Evolutionary conservation across 2,329 filamentous ascomycete genomes (phyloP), one percentile per base, ranked within the genome.

Genomic region (Ploettnerulaceae sp.): DNA sequence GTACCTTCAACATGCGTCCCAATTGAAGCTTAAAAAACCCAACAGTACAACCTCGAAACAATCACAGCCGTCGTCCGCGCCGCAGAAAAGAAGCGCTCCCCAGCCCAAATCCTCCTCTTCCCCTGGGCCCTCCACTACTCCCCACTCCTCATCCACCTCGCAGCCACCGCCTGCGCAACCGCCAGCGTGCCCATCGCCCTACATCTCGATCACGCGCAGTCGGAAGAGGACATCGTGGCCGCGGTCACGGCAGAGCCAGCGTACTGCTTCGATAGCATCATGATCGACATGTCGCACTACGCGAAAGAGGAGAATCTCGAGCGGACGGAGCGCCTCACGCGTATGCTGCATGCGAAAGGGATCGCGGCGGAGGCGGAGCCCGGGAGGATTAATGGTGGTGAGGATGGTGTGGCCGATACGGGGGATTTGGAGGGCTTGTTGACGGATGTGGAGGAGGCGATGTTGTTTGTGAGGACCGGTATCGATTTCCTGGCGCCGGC

Each of bases 231-330:
- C 33, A 80, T 84, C 51, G 71, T 72, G 4, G 67, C 66, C 0
- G 79, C 79, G 0, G 77, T 77, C 0, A n/a, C n/a, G n/a, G n/a
- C n/a, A n/a, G n/a, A n/a, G n/a, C n/a, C n/a, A n/a, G 70, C 75
- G 1, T 67, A 79, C 28, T 71, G 71, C 0, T 86, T 87, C 54
- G 84, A 87, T 62, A 76, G 71, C 43, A 86, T 88, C 61, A 87
- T 88, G 83, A 78, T 87, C 0, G 84, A 88, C 65, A 88, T 88
- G 82, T 79, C 73, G 48, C 83, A 87, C 61, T 79, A 84, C 59
- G 81, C 84, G 55, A 81, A 80, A 56, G 80, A 75, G 44, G 82
- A 86, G 66, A 88, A 88, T 60, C 68, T 89, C 28, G 68, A 72
- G 2, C 72, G 77, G 60, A 87, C 82, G 15, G 70, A 70, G 40